Conservation (phyloP, 495 filamentous ascomycete genomes). For the Amniculicola lignicola region DNA sequence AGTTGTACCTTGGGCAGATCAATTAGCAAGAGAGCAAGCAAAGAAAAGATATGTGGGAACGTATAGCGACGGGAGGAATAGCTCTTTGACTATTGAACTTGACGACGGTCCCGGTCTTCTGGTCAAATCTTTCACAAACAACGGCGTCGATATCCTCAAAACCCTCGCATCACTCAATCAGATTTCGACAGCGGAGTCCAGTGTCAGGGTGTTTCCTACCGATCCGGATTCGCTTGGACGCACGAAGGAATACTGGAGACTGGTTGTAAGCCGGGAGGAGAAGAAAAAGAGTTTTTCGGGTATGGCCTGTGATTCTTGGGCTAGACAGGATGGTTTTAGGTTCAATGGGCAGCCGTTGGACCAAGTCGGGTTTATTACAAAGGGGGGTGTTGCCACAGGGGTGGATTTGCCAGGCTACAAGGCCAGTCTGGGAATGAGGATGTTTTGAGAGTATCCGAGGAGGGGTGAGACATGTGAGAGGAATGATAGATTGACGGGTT, state of each 20-base stretch:
- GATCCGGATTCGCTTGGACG: slow-evolving; percentile 11
- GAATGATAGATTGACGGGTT: too few relatives aligned
- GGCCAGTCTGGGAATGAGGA: too few relatives aligned
- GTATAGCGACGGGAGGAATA: background rate
- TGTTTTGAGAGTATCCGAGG: too few relatives aligned
- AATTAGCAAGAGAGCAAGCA: background rate
- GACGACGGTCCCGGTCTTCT: slow-evolving; percentile 11
- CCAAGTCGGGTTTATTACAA: background rate
- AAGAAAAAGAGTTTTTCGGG: background rate
- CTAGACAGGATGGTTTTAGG: background rate
- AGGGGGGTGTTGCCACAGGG: background rate
- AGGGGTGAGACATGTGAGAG: too few relatives aligned
- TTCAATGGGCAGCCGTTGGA: slow-evolving; percentile 4
- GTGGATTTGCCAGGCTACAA: slow-evolving; percentile 1
- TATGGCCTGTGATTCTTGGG: slow-evolving; percentile 2
- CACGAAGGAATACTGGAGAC: background rate
- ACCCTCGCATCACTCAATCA: background rate
- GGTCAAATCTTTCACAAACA: slow-evolving; percentile 1
- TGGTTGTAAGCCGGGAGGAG: background rate
- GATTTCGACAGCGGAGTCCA: background rate
- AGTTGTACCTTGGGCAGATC: slow-evolving; percentile 4
- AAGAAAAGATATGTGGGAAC: slow-evolving; percentile 10
- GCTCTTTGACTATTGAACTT: background rate
- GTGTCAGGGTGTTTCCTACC: slow-evolving; percentile 6
- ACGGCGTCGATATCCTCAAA: slow-evolving; percentile 5